phyloP scores from a whole-genome alignment of 1,284 basidiomycete species.

The Tausonia pullulans region DNA sequence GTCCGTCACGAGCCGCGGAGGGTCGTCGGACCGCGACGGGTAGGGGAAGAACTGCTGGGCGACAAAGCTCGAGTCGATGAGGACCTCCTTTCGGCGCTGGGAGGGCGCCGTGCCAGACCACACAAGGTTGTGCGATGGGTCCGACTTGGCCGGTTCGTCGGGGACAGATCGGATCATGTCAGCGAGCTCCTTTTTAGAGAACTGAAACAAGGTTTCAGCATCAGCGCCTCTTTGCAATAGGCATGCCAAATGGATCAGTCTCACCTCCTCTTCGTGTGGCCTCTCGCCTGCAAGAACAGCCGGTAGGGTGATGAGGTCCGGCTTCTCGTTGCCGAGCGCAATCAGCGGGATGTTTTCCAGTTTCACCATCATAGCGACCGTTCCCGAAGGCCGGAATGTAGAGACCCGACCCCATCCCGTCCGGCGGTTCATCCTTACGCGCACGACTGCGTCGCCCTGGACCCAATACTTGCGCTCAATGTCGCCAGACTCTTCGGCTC shows the following conservation, averaged over 20 bases:
- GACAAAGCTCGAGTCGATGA: conserved; percentile 77
- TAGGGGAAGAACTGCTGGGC: conserved; percentile 78
- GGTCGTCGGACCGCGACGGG: conserved; percentile 41
- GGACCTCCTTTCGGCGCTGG: conserved; percentile 70
- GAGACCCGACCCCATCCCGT: conserved; percentile 84
- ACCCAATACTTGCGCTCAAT: conserved; percentile 69
- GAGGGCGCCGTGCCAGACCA: conserved; percentile 77
- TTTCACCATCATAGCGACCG: conserved; percentile 70
- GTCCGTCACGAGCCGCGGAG: conserved; percentile 38
- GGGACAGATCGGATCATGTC: not conserved
- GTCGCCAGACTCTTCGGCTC: conserved; percentile 36
- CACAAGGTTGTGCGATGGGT: conserved; percentile 31
- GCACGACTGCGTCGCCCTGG: conserved; percentile 74
- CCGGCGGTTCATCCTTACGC: conserved; percentile 60
- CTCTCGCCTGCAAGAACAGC: conserved; percentile 59
- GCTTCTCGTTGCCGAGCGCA: conserved; percentile 66
- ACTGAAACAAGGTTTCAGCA: not conserved
- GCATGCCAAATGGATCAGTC: not conserved
- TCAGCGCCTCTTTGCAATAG: too few relatives aligned
- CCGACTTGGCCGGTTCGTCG: too few relatives aligned
- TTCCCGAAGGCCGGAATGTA: conserved; percentile 79
- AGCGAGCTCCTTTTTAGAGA: not conserved
- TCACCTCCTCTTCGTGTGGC: conserved; percentile 27
- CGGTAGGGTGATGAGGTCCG: conserved; percentile 57
- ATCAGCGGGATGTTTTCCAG: conserved; percentile 82